Percentiles rank a stretch among this genome's conserved stretches.
phyloP scores from a whole-genome alignment of 441 rosid species.

The Bocquillonia castaneifolia region DNA sequence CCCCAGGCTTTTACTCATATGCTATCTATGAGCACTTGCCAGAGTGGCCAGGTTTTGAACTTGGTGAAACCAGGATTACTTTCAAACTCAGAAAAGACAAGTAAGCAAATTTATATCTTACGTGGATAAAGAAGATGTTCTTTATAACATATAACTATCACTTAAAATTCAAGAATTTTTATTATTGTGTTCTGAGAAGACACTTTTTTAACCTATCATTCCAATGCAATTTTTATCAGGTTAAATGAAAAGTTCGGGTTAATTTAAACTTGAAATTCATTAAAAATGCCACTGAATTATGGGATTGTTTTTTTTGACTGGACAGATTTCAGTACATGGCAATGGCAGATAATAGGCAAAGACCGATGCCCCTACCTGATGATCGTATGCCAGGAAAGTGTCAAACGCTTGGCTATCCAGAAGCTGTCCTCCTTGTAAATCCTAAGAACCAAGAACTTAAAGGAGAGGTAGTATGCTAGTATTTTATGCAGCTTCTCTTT shows the following conservation, averaged over 20 bases:
- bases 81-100: conserved; percentile 80
- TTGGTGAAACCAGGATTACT: conserved; percentile 71
- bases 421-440: conserved; percentile 70
- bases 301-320: conserved; percentile 3
- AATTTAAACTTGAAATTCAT: not conserved
- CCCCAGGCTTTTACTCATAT: conserved; percentile 71
- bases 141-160: not conserved
- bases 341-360: conserved; percentile 65
- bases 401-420: conserved; percentile 57
- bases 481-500: not conserved
- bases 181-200: not conserved
- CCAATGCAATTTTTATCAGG: not conserved
- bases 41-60: conserved; percentile 73
- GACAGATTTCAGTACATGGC: conserved; percentile 85
- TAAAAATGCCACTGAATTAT: not conserved
- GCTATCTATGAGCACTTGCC: conserved; percentile 64
- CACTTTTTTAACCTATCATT: not conserved
- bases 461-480: conserved; percentile 61
- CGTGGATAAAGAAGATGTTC: not conserved
- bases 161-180: not conserved
- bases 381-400: conserved; percentile 65
- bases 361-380: conserved; percentile 83
- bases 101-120: conserved; percentile 27
- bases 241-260: not conserved
- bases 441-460: conserved; percentile 67